Evolutionary conservation across 2,329 filamentous ascomycete species (phyloP), one percentile per base, ranked within the genome.

Genomic region (Dothiorella sarmentorum): DNA sequence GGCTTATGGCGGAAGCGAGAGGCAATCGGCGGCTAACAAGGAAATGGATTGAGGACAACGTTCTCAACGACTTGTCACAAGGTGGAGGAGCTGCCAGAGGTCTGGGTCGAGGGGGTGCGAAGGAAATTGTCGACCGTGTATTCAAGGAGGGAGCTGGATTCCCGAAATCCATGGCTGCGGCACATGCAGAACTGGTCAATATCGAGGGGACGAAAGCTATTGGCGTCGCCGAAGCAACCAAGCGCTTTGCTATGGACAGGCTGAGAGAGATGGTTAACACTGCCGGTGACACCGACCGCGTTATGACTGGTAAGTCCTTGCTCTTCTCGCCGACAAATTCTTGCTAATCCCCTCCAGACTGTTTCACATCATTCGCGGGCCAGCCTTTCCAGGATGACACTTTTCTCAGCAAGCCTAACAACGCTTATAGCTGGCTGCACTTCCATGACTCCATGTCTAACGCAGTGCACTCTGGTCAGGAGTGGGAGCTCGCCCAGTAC

Each of bases 341-440:
- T 15, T 9, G 27, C 35, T 53, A 9, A 55, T 18, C 45, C 3
- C 17, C 13, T 13, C 4, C 22, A 59, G 89, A 97, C 62, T 87
- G 95, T 66, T 96, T 97, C 68, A 80, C 88, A 20, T 83, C 89
- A 64, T 99, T 96, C 71, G 91, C 93, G 0, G 85, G 85, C 40
- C 89, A 91, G 65, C 86, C 91, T 18, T 99, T 89, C 74, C 95
- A 97, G 75, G 94, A 99, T 71, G 94, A 99, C 72, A 88, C 87
- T 0, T 88, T 90, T 65, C 85, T 99, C 29, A 89, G 87, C 31
- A 99, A 99, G 69, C 95, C 95, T 0, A 86, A 88, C 64, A 78
- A 83, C 1, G 90, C 90, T 0, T 96, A 96, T 72, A 93, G 97
- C 68, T 99, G 94, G 94, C 83, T 99, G 58, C 81, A 95, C 71